Conservation (phyloP, 1,139 yeast species). For the Pichia sp. region DNA sequence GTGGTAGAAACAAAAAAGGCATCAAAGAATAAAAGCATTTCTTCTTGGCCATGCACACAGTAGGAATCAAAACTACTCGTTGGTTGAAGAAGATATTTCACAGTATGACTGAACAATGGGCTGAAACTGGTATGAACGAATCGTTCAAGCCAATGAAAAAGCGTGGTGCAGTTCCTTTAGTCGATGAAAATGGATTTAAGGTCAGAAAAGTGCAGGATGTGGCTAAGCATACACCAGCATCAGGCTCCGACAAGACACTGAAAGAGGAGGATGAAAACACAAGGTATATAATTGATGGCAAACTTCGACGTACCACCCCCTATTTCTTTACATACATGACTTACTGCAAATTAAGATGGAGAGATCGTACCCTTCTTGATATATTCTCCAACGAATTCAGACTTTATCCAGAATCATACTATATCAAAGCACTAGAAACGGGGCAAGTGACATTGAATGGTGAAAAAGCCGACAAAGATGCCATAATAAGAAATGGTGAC, state of each 20-base stretch:
- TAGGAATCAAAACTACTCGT: not conserved
- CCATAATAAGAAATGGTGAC: constrained; percentile 77
- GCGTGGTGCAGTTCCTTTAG: constrained; percentile 23
- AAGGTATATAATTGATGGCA: constrained; percentile 49
- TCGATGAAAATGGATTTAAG: constrained; percentile 50
- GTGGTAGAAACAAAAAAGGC: not conserved
- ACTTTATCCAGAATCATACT: constrained; percentile 68
- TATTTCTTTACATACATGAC: constrained; percentile 87
- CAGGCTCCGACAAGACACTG: constrained; percentile 44
- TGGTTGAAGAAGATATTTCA: not conserved
- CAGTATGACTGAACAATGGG: not conserved
- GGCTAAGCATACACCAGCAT: constrained; percentile 41
- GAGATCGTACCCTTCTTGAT: constrained; percentile 72
- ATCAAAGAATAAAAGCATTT: not conserved
- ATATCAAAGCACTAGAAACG: constrained; percentile 57
- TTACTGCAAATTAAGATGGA: constrained; percentile 89
- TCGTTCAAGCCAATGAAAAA: not conserved
- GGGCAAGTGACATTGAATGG: constrained; percentile 77
- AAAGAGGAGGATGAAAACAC: constrained; percentile 53
- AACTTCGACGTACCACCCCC: constrained; percentile 71
- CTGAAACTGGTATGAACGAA: not conserved
- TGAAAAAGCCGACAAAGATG: constrained; percentile 57
- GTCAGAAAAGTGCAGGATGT: constrained; percentile 45
- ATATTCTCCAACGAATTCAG: constrained; percentile 82
- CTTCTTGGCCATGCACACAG: not conserved